Evolutionary conservation across 495 filamentous ascomycete genomes (phyloP).

Genomic region (Copromyces sp.): DNA sequence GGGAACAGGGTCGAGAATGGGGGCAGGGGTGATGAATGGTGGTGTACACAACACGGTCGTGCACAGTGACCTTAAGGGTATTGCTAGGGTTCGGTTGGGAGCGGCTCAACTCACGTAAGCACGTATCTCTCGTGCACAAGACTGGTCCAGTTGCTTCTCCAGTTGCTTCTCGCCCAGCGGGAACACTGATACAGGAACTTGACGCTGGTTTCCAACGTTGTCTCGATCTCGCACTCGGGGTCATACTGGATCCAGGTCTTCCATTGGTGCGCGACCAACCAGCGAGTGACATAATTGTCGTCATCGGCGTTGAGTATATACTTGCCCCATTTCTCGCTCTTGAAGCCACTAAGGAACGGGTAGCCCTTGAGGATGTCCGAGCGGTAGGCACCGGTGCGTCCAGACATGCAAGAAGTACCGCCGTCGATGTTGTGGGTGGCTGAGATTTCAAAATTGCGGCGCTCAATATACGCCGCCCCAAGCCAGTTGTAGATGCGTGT

Average conservation of each 20-base stretch:
- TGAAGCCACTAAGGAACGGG: constrained; percentile 61
- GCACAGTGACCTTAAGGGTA: neutral
- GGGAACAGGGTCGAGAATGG: neutral
- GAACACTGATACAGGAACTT: constrained; percentile 71
- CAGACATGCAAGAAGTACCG: constrained; percentile 79
- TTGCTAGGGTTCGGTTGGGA: neutral
- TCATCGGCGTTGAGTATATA: constrained; percentile 73
- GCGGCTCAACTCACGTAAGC: constrained; percentile 47
- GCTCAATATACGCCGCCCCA: constrained; percentile 70
- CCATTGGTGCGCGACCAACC: constrained; percentile 67
- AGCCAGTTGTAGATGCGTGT: constrained; percentile 64
- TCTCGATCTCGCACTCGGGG: constrained; percentile 61
- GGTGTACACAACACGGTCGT: neutral
- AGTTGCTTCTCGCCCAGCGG: constrained; percentile 74
- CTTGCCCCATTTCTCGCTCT: constrained; percentile 60
- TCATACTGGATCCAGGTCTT: constrained; percentile 71
- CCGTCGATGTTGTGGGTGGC: constrained; percentile 79
- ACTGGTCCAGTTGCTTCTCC: constrained; percentile 71
- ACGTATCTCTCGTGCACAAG: constrained; percentile 60
- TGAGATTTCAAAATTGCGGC: constrained; percentile 82
- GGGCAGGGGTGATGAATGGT: neutral
- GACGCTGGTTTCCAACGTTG: constrained; percentile 61
- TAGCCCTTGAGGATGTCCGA: constrained; percentile 70
- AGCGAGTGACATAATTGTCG: constrained; percentile 77
- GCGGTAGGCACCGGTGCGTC: constrained; percentile 74